Evolutionary conservation across 1,139 yeast genomes (phyloP), one percentile per base, ranked within the genome.

Genomic region (Scheffersomyces insectosa): DNA sequence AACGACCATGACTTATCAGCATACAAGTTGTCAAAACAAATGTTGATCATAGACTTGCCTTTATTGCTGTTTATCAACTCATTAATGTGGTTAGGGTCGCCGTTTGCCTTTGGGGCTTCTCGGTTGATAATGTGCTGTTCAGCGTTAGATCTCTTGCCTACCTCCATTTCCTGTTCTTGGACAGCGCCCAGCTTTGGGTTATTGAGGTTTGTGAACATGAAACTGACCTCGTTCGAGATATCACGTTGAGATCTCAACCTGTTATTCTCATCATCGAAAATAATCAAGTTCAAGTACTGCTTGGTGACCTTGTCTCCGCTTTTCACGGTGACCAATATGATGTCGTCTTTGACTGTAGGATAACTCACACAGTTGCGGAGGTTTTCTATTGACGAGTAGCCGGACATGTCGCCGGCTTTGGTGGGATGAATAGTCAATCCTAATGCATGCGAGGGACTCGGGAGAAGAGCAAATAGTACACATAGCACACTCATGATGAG

Each of bases 1-100:
- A 71, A 74, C 16, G 75, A 64, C 78, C 78, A 74, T 11, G 75
- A 68, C 49, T 66, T 66, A 51, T 74, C 79, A 40, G 55, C 55
- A 54, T 66, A 73, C 30, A 72, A 44, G 49, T 74, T 74, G 54
- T 74, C 77, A 52, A 73, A 72, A 51, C 79, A 74, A 25, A 74
- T 58, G 47, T 70, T 63, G 15, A 73, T 61, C 33, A 60, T 52
- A 3, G 70, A 65, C 40, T 60, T 60, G 6, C 67, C 72, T 28
- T 54, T 49, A 40, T 56, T 54, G 33, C 58, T 53, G 35, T 56
- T 51, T 42, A 65, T 46, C 6, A 59, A 30, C 33, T 60, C 57
- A 9, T 53, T 42, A 20, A 48, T 48, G 12, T 39, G 33, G 9
- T 41, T 35, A 1, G 37, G 49, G 23, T 42, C 45, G 37, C 37